Conservation (phyloP, 2,329 filamentous ascomycete genomes). For the Aspergillus aculeatinus region DNA sequence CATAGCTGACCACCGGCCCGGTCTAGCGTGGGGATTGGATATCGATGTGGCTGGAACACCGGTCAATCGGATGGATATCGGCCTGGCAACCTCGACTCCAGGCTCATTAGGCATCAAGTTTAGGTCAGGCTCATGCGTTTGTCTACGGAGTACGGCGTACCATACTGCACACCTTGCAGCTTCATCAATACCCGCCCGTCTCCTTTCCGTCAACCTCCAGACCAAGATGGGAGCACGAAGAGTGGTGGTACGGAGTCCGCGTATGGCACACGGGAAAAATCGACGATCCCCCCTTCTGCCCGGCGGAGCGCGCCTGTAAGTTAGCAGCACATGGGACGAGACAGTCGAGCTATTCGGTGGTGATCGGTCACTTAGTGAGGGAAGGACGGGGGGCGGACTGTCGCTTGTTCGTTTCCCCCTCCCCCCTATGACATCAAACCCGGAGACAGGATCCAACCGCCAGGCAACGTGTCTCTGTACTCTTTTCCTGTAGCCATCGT, state of each 20-base stretch:
- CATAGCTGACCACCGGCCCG: background rate
- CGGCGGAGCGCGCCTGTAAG: background rate
- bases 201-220: background rate
- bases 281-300: too few species aligned
- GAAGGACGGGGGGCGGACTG: background rate
- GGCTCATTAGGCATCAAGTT: background rate
- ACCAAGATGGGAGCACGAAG: background rate
- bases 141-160: background rate
- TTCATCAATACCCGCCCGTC: background rate
- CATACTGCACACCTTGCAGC: too few species aligned
- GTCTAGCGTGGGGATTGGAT: background rate
- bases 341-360: background rate
- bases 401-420: background rate
- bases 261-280: background rate
- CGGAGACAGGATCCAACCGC: background rate
- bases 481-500: background rate
- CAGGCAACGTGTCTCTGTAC: slow-evolving; percentile 3
- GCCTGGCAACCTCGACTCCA: background rate
- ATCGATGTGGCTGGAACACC: background rate
- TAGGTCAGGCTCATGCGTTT: background rate
- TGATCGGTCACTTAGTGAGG: background rate
- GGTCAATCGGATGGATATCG: background rate
- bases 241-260: background rate
- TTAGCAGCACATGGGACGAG: background rate
- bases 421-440: background rate